Evolutionary conservation across 352 stramenopile genomes (phyloP).

Genomic region (Phytophthora melonis): DNA sequence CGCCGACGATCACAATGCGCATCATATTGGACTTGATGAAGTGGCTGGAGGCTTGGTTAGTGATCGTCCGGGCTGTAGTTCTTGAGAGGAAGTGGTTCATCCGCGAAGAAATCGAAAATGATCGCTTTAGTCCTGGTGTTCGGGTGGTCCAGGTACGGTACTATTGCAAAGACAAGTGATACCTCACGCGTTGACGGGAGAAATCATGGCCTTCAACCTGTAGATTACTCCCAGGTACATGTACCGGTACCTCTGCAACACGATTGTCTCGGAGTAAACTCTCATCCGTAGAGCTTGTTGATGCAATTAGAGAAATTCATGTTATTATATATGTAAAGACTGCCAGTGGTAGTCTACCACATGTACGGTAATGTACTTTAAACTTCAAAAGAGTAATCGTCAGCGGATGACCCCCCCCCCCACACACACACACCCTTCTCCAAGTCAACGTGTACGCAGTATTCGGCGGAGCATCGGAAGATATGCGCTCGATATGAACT

Average conservation of each 20-base stretch:
- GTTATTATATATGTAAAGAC: neutral
- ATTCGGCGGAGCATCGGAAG: too few relatives aligned
- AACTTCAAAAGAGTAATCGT: too few relatives aligned
- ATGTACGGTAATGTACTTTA: too few relatives aligned
- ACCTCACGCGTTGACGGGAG: neutral
- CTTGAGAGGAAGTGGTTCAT: slow-evolving; percentile 27
- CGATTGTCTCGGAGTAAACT: neutral
- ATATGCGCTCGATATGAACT: too few relatives aligned
- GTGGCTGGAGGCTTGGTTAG: slow-evolving; percentile 10
- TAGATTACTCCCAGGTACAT: slow-evolving; percentile 7
- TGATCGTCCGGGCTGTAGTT: slow-evolving; percentile 14
- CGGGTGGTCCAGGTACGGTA: neutral
- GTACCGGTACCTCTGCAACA: neutral
- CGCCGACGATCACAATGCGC: slow-evolving; percentile 64
- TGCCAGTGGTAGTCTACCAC: too few relatives aligned
- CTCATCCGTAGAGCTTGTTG: neutral
- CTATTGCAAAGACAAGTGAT: neutral
- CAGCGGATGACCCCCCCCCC: too few relatives aligned
- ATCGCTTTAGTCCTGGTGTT: neutral
- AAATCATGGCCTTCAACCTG: slow-evolving; percentile 13
- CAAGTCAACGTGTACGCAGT: too few relatives aligned
- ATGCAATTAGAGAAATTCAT: neutral
- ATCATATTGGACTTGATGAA: slow-evolving; percentile 33
- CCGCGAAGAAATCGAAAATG: slow-evolving; percentile 28
- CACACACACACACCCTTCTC: too few relatives aligned